A percentile compares a stretch with the other conserved stretches of the same genome.
Conservation (phyloP, 2,329 filamentous ascomycete genomes). For the Sporothrix phasma region DNA sequence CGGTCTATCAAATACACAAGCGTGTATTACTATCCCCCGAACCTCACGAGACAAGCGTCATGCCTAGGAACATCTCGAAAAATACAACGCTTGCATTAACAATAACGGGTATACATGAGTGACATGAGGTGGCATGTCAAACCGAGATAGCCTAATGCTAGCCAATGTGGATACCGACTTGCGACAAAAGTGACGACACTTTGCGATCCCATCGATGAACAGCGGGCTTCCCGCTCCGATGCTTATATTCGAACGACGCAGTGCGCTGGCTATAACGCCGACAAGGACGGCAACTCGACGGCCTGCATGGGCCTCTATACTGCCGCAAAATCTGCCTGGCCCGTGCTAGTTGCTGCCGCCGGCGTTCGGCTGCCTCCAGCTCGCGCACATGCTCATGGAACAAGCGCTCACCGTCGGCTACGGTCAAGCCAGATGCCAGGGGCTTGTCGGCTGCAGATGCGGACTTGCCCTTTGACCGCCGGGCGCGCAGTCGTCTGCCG, state of each 20-base stretch:
- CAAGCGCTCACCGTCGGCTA: slow-evolving; percentile 55
- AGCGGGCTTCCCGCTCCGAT: slow-evolving; percentile 16
- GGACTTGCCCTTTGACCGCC: background rate
- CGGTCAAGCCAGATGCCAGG: slow-evolving; percentile 41
- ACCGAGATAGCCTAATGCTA: background rate
- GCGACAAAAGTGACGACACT: slow-evolving; percentile 20
- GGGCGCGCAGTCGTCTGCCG: slow-evolving; percentile 45
- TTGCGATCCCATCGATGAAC: slow-evolving; percentile 15
- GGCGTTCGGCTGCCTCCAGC: slow-evolving; percentile 54
- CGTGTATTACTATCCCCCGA: background rate
- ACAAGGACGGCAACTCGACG: slow-evolving; percentile 57
- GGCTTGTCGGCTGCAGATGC: slow-evolving; percentile 14
- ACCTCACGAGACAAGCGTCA: background rate
- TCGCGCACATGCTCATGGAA: slow-evolving; percentile 65
- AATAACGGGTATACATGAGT: background rate
- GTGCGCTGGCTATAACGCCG: slow-evolving; percentile 57
- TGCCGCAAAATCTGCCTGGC: slow-evolving; percentile 37
- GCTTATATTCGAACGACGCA: slow-evolving; percentile 39
- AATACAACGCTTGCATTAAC: background rate
- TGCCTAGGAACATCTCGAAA: too few species aligned
- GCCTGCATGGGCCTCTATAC: slow-evolving; percentile 55
- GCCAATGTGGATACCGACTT: slow-evolving; percentile 8
- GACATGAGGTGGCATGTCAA: background rate
- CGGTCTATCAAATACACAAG: background rate
- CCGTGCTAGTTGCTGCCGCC: slow-evolving; percentile 38